Evolutionary conservation across 768 basidiomycete genomes (phyloP).

Genomic region (Boletellus ananiceps): DNA sequence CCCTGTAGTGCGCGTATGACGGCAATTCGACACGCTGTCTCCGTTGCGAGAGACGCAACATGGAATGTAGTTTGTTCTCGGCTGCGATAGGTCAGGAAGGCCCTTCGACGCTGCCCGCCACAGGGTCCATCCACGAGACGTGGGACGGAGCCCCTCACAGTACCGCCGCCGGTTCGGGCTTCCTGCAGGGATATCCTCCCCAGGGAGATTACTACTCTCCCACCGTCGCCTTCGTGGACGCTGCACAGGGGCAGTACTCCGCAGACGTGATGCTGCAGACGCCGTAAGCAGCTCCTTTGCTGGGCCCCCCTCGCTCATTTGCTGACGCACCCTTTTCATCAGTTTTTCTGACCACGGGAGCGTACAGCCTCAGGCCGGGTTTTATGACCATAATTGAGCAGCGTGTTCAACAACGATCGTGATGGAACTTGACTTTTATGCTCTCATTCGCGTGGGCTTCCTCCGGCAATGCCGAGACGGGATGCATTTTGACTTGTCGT

Average conservation of each 20-base stretch:
- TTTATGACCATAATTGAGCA: slow-evolving; percentile 3
- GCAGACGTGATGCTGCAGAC: slow-evolving; percentile 1
- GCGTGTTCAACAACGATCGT: slow-evolving; percentile 11
- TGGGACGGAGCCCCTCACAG: slow-evolving; percentile 7
- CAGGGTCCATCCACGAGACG: background rate
- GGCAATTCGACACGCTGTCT: slow-evolving; percentile 8
- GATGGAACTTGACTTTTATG: slow-evolving; percentile 5
- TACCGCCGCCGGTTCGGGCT: background rate
- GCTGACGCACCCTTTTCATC: background rate
- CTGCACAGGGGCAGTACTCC: slow-evolving; percentile 6
- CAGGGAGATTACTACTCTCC: slow-evolving; percentile 1
- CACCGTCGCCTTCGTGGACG: background rate
- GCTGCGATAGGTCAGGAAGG: slow-evolving; percentile 4
- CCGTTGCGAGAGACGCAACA: slow-evolving; percentile 14
- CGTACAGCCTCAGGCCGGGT: slow-evolving; percentile 10
- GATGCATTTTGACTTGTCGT: no score
- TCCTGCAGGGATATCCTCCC: background rate
- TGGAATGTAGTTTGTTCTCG: slow-evolving; percentile 16
- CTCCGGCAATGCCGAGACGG: background rate
- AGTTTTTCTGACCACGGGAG: slow-evolving; percentile 9
- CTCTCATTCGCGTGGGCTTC: background rate
- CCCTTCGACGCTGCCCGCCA: background rate
- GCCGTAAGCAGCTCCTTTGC: slow-evolving; percentile 6
- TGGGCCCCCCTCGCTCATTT: background rate
- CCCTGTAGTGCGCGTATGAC: slow-evolving; percentile 17